Evolutionary conservation across 2,329 filamentous ascomycete species (phyloP), one percentile per base, ranked within the genome.

Genomic region (Lecanicillium sp.): DNA sequence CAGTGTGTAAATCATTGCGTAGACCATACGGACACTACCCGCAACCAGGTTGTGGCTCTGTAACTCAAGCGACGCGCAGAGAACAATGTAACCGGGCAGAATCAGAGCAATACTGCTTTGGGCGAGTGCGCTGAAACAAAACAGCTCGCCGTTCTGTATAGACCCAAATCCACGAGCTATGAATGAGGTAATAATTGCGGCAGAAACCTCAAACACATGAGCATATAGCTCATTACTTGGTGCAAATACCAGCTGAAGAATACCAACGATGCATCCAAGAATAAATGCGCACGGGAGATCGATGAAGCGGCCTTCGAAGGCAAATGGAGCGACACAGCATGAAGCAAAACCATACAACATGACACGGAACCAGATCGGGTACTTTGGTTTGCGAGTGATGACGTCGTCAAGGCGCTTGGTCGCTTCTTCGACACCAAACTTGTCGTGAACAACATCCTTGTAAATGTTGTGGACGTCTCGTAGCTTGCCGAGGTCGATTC

Each of bases 361-460:
- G 1, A 94, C 77, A 3, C 68, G 64, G 15, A 73, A 47, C 73
- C 71, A 75, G 7, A 62, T 58, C 29, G 60, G 59, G 44, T 68
- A 73, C 48, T 74, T 73, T 35, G 56, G 49, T 31, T 66, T 63
- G 4, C 61, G 58, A 1, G 51, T 50, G 42, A 71, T 70, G 5
- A 77, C 66, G 3, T 70, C 67, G 33, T 84, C 73, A 1, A 88
- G 62, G 14, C 73, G 67, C 9, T 64, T 58, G 2, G 75, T 82
- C 1, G 81, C 83, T 46, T 85, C 80, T 30, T 86, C 81, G 0
- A 84, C 80, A 9, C 78, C 70, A 8, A 86, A 73, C n/a, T 75
- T 68, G 54, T 88, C 83, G 52, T 88, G 83, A 1, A 88, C 75
- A n/a, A 88, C 83, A 41, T 85, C 76, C 55, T 89, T 89, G 63